phyloP scores from a whole-genome alignment of 2,329 filamentous ascomycete species.

The Cylindrodendrum hubeiense region DNA sequence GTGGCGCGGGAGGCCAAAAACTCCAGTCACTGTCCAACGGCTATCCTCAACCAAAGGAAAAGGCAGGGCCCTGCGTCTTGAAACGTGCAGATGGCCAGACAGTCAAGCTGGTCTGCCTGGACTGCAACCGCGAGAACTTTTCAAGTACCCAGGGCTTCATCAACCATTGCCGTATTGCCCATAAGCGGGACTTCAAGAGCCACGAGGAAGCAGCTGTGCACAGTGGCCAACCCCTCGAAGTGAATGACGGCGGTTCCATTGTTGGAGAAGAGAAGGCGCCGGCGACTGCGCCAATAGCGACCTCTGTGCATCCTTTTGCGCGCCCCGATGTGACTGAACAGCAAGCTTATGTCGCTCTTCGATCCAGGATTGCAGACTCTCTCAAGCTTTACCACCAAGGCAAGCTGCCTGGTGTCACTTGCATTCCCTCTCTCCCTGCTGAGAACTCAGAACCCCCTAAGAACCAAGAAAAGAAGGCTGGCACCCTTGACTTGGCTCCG shows the following conservation, averaged over 20 bases:
- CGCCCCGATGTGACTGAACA: conserved; percentile 63
- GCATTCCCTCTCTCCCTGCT: conserved; percentile 54
- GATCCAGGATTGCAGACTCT: conserved; percentile 66
- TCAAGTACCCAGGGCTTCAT: conserved; percentile 99
- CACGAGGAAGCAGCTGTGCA: conserved; percentile 93
- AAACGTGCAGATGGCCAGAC: conserved; percentile 87
- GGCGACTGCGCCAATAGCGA: conserved; percentile 7
- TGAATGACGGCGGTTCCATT: conserved; percentile 33
- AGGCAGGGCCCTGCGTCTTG: conserved; percentile 84
- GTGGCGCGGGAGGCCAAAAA: conserved; percentile 69
- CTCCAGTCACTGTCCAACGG: conserved; percentile 78
- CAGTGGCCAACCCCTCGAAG: conserved; percentile 85
- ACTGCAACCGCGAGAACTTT: conserved; percentile 92
- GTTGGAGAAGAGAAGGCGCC: conserved; percentile 44
- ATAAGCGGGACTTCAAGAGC: conserved; percentile 93
- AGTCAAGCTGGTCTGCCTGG: conserved; percentile 90
- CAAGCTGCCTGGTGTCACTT: conserved; percentile 61
- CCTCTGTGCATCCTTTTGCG: conserved; percentile 50
- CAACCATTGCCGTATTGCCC: conserved; percentile 97
- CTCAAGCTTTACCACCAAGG: conserved; percentile 65
- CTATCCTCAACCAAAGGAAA: conserved; percentile 81
- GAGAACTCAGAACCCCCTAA: conserved; percentile 13
- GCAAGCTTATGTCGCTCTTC: conserved; percentile 63
- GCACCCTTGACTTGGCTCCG: conserved; percentile 64
- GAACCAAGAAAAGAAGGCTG: conserved; percentile 27